Conservation (phyloP, 148 eudicot species). For the Diospyros kaki region DNA sequence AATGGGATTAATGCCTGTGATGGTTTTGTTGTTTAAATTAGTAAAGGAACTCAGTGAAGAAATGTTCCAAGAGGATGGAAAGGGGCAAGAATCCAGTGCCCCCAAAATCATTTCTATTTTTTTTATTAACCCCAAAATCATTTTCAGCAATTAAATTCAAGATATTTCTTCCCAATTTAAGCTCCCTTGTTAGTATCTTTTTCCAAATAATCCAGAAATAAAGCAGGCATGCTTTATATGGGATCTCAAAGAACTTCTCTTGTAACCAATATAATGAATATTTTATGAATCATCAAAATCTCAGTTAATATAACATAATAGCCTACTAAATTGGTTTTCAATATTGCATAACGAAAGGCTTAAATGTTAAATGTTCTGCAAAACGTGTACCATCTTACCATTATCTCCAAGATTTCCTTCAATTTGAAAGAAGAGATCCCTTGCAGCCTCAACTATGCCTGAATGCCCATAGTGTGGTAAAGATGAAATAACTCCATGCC, state of each 20-base stretch:
- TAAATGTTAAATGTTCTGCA: background rate
- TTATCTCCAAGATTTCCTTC: constrained; percentile 45
- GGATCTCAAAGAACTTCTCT: background rate
- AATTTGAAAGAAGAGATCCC: constrained; percentile 64
- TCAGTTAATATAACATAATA: background rate
- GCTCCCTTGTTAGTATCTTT: background rate
- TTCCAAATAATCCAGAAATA: background rate
- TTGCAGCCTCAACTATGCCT: constrained; percentile 71
- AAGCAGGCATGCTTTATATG: background rate
- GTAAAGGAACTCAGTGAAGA: background rate
- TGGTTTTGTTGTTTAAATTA: too few relatives aligned
- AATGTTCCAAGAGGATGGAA: background rate
- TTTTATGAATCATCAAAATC: background rate
- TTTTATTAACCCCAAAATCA: too few relatives aligned
- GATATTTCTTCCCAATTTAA: background rate
- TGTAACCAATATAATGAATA: background rate
- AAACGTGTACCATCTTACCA: constrained; percentile 5
- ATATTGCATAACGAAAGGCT: background rate
- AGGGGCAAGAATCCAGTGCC: background rate
- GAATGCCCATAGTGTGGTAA: constrained; percentile 72
- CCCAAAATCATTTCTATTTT: too few relatives aligned
- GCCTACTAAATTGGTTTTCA: background rate
- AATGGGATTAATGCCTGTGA: too few relatives aligned
- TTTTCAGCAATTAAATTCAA: background rate
- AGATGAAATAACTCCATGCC: constrained; percentile 38